Percentiles rank a stretch among this genome's conserved stretches.
These are phyloP conservation scores for Parastagonospora nodorum DNA, from an alignment of 2,329 filamentous ascomycete genomes.

Conservation along the genomic window DNA sequence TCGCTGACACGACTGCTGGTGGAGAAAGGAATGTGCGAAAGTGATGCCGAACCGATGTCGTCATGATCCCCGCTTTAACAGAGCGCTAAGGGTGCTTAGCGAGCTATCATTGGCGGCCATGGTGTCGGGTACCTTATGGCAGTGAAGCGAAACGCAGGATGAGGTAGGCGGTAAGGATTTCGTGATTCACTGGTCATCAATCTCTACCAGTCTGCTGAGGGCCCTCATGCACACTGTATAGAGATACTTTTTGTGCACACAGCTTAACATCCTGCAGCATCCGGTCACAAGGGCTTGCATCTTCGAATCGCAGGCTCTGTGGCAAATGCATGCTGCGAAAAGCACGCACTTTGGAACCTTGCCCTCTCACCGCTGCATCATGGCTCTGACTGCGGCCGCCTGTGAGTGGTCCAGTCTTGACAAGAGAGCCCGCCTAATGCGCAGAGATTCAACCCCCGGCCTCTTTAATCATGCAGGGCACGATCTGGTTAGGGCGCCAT, in stretches of 20 bases:
- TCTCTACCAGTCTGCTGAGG: too few relatives aligned
- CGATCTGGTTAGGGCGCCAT: slow-evolving; percentile 23
- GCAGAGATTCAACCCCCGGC: slow-evolving; percentile 10
- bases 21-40: slow-evolving; percentile 8
- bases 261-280: too few relatives aligned
- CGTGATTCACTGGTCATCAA: slow-evolving; percentile 1
- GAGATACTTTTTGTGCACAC: too few relatives aligned
- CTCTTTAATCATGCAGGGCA: slow-evolving; percentile 23
- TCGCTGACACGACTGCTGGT: slow-evolving; percentile 20
- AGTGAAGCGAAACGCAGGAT: slow-evolving; percentile 20
- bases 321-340: slow-evolving; percentile 9
- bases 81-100: slow-evolving; percentile 6
- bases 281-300: background rate
- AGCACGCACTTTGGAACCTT: slow-evolving; percentile 10
- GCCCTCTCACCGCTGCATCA: slow-evolving; percentile 26
- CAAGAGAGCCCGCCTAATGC: too few relatives aligned
- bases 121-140: slow-evolving; percentile 17
- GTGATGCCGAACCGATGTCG: slow-evolving; percentile 21
- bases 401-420: slow-evolving; percentile 22
- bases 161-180: slow-evolving; percentile 23
- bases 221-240: too few relatives aligned
- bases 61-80: slow-evolving; percentile 8
- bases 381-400: background rate
- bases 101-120: slow-evolving; percentile 20
- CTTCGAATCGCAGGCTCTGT: slow-evolving; percentile 4